A percentile compares a stretch with the other conserved stretches of the same genome.
phyloP scores from a whole-genome alignment of 139 green algal species.

The Pleodorina starrii region DNA sequence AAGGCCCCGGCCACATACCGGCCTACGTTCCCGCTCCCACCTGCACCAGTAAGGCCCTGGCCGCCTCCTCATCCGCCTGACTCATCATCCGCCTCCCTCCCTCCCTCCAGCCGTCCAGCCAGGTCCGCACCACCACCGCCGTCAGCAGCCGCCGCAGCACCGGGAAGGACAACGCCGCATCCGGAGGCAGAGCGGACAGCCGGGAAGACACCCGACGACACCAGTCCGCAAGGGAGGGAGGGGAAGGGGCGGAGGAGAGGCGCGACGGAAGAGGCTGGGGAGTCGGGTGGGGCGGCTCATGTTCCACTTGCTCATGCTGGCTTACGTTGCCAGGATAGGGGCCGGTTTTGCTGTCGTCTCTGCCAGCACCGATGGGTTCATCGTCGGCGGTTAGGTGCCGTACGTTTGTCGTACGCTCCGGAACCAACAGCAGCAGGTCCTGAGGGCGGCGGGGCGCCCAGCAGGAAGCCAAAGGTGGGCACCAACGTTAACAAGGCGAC shows the following conservation, averaged over 20 bases:
- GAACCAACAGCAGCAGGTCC: not conserved
- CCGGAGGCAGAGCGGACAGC: not conserved
- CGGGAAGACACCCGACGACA: not conserved
- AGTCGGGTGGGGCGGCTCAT: too few species aligned
- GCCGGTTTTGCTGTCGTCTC: too few species aligned
- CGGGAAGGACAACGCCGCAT: constrained; percentile 6
- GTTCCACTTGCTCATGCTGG: too few species aligned
- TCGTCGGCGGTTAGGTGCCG: not conserved
- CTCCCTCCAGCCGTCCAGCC: constrained; percentile 34
- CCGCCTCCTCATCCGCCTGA: not conserved
- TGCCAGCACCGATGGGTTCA: too few species aligned
- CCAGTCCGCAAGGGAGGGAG: not conserved
- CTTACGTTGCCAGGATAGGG: too few species aligned
- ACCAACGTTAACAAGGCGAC: too few species aligned
- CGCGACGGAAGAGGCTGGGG: too few species aligned
- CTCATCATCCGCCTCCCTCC: not conserved
- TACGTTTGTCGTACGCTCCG: not conserved
- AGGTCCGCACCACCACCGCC: constrained; percentile 23
- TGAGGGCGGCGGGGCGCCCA: not conserved
- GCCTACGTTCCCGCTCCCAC: not conserved
- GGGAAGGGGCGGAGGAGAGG: too few species aligned
- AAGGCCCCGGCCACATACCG: too few species aligned
- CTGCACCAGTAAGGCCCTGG: constrained; percentile 8
- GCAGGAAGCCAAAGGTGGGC: too few species aligned
- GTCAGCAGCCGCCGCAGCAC: constrained; percentile 20